These are phyloP conservation scores for Sphenostylis stenocarpa DNA, from an alignment of 306 rosid genomes.

Conservation along the genomic window DNA sequence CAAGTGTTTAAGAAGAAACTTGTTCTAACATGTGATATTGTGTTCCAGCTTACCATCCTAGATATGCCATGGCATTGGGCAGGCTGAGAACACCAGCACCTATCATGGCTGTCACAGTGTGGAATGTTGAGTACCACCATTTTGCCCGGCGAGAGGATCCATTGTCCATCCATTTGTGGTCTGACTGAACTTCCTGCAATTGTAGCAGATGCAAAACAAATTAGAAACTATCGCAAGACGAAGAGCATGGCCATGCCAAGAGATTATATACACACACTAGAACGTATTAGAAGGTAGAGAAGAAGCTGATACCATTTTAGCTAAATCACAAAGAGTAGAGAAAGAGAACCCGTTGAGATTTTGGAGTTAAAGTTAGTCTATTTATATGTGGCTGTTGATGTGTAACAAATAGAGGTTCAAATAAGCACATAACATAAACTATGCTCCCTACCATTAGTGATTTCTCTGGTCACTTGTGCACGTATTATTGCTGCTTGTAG, in stretches of 20 bases:
- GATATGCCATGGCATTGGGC: conserved; percentile 89
- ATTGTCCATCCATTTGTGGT: conserved; percentile 54
- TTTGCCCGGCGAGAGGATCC: conserved; percentile 63
- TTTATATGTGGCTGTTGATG: conserved; percentile 37
- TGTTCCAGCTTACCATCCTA: conserved; percentile 70
- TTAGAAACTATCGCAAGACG: neutral
- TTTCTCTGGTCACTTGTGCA: conserved; percentile 25
- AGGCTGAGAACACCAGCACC: conserved; percentile 95
- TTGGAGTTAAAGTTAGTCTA: conserved; percentile 35
- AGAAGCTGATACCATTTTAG: conserved; percentile 56
- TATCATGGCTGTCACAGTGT: conserved; percentile 88
- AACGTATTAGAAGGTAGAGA: conserved; percentile 52
- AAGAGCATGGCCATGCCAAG: neutral
- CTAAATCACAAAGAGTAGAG: conserved; percentile 20
- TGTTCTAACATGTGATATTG: too few species aligned
- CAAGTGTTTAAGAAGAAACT: too few species aligned
- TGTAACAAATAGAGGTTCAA: conserved; percentile 18
- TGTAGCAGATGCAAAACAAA: neutral
- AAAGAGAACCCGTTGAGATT: conserved; percentile 25
- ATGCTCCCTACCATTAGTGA: conserved; percentile 12
- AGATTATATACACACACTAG: neutral
- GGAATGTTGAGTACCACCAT: conserved; percentile 99
- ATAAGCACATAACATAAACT: conserved; percentile 23
- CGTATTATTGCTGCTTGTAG: neutral
- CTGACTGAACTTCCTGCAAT: conserved; percentile 51